Evolutionary conservation across 306 rosid genomes (phyloP).

Genomic region (Vigna mungo): DNA sequence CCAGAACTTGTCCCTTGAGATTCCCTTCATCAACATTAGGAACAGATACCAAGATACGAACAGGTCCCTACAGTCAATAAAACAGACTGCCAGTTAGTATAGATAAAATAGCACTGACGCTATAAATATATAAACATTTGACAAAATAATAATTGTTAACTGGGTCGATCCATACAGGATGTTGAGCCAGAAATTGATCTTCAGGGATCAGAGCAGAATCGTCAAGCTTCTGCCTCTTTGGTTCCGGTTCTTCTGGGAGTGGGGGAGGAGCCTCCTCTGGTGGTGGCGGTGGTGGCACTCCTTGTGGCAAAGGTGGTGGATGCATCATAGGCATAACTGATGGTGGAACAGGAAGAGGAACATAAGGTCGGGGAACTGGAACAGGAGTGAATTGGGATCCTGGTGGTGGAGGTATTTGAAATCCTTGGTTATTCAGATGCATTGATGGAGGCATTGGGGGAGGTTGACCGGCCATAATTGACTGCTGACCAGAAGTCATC

Average conservation of each 20-base stretch:
- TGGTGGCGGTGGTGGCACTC: slow-evolving; percentile 85
- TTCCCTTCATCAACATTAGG: slow-evolving; percentile 95
- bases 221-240: slow-evolving; percentile 88
- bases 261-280: slow-evolving; percentile 99
- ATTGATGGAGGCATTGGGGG: slow-evolving; percentile 64
- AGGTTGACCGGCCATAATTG: slow-evolving; percentile 63
- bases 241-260: slow-evolving; percentile 95
- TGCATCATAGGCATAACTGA: slow-evolving; percentile 84
- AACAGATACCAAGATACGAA: slow-evolving; percentile 71
- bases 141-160: slow-evolving; percentile 16
- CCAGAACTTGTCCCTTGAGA: slow-evolving; percentile 86
- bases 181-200: slow-evolving; percentile 90
- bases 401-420: slow-evolving; percentile 86
- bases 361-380: slow-evolving; percentile 66
- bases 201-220: slow-evolving; percentile 86
- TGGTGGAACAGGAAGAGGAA: slow-evolving; percentile 61
- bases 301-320: slow-evolving; percentile 86
- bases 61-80: slow-evolving; percentile 67
- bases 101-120: neutral
- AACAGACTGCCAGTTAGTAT: slow-evolving; percentile 36
- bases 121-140: neutral
- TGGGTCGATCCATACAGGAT: slow-evolving; percentile 59
- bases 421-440: slow-evolving; percentile 61
- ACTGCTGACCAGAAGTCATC: slow-evolving; percentile 72
- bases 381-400: slow-evolving; percentile 81